A percentile compares a stretch with the other conserved stretches of the same genome.
Conservation (phyloP, 75 land plant species). For the Ceratopteris richardii region DNA sequence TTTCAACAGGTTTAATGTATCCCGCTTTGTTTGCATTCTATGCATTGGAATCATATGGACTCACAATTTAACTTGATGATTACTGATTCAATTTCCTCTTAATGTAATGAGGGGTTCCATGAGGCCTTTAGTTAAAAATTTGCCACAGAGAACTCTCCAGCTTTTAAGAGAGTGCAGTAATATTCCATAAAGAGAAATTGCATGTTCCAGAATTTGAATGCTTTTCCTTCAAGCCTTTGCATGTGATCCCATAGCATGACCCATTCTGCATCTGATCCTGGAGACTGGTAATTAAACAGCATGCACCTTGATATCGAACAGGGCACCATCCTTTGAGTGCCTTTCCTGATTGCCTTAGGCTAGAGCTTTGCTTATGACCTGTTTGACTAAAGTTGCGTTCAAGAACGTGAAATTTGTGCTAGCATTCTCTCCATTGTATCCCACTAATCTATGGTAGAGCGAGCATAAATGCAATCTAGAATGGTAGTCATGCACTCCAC, state of each 20-base stretch:
- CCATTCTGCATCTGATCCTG: conserved; percentile 86
- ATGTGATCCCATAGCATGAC: conserved; percentile 73
- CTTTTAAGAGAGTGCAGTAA: conserved; percentile 78
- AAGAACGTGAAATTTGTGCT: conserved; percentile 43
- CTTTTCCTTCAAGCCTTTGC: no score
- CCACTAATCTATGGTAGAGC: conserved; percentile 63
- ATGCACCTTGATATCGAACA: no score
- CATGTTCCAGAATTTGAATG: conserved; percentile 72
- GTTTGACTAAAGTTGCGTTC: not conserved
- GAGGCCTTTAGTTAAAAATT: no score
- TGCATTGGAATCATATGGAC: no score
- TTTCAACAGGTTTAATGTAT: no score
- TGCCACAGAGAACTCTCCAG: conserved; percentile 88
- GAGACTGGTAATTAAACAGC: conserved; percentile 67
- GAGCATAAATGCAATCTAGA: conserved; percentile 67
- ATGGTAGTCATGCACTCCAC: conserved; percentile 57
- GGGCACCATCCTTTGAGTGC: no score
- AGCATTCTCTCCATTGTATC: conserved; percentile 60
- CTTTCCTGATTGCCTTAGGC: not conserved
- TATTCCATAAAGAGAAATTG: conserved; percentile 77
- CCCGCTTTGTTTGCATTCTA: no score
- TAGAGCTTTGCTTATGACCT: not conserved
- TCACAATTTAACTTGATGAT: no score
- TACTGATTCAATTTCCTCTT: conserved; percentile 71
- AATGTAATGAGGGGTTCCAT: conserved; percentile 34